These are phyloP conservation scores for Lentinula sp. DNA, from an alignment of 768 basidiomycete species.

Conservation along the genomic window DNA sequence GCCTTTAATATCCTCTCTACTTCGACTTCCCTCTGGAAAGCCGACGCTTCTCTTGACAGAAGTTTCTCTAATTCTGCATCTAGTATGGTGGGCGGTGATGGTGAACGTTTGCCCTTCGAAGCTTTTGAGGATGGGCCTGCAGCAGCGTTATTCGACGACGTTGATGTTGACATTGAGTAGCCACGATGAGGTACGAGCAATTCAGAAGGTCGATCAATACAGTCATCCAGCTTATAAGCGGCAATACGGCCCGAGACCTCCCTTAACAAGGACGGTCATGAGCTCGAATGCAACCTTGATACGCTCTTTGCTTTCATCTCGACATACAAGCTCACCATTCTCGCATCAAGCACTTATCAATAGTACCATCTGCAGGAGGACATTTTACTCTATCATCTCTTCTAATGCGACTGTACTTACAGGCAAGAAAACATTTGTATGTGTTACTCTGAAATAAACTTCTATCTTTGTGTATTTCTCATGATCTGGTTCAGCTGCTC, in stretches of 20 bases:
- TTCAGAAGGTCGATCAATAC: conserved; percentile 3
- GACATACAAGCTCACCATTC: not conserved
- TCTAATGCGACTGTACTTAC: not conserved
- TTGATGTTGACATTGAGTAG: conserved; percentile 14
- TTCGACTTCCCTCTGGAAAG: conserved; percentile 82
- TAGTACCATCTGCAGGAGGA: not conserved
- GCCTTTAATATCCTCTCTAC: conserved; percentile 89
- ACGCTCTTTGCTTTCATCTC: not conserved
- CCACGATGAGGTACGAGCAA: not conserved
- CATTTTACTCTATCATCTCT: not conserved
- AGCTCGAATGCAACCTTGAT: not conserved
- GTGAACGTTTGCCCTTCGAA: conserved; percentile 7
- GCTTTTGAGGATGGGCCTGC: conserved; percentile 4
- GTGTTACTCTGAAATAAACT: not conserved
- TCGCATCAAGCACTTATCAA: not conserved
- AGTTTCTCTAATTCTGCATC: conserved; percentile 74
- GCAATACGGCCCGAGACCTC: not conserved
- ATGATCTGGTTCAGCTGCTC: not conserved
- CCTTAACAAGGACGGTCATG: not conserved
- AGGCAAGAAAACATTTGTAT: not conserved
- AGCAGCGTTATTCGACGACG: conserved; percentile 8
- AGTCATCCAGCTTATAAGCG: not conserved
- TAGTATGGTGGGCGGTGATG: conserved; percentile 16
- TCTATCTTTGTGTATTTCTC: not conserved
- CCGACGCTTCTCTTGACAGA: conserved; percentile 73